Evolutionary conservation across 1,284 basidiomycete species (phyloP).

Genomic region (Sporisorium iseilematis-ciliati): DNA sequence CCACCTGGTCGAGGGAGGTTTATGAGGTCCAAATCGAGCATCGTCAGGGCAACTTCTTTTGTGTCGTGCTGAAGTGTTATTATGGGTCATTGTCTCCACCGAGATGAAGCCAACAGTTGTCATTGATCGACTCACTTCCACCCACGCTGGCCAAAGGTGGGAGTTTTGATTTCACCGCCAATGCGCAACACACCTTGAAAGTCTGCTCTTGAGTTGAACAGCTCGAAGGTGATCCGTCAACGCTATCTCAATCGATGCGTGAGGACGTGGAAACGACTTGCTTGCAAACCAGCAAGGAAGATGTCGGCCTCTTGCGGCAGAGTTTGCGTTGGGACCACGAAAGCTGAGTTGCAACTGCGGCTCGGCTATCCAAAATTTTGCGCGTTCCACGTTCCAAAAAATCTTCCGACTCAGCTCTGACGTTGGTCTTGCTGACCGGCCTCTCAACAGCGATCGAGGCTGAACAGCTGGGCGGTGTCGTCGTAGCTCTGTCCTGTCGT

Average conservation of each 20-base stretch:
- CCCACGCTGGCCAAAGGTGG: neutral
- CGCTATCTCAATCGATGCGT: neutral
- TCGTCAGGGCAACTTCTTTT: neutral
- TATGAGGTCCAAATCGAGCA: neutral
- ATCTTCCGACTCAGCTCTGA: neutral
- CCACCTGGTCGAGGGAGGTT: neutral
- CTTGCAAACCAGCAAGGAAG: neutral
- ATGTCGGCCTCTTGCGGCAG: too few species aligned
- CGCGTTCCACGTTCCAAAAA: slow-evolving; percentile 1
- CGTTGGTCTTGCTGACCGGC: too few species aligned
- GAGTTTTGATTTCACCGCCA: neutral
- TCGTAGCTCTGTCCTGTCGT: too few species aligned
- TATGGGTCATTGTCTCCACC: neutral
- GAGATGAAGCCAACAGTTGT: slow-evolving; percentile 2
- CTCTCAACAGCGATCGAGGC: too few species aligned
- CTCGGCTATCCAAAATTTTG: slow-evolving; percentile 5
- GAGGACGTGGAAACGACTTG: neutral
- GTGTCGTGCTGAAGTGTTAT: neutral
- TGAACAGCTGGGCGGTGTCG: too few species aligned
- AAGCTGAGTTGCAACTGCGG: neutral
- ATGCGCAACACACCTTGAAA: neutral
- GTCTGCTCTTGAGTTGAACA: too few species aligned
- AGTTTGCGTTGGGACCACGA: too few species aligned
- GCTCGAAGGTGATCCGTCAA: neutral
- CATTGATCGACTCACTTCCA: neutral